Conservation (phyloP, 73 alveolate genomes). For the Stentor coeruleus region DNA sequence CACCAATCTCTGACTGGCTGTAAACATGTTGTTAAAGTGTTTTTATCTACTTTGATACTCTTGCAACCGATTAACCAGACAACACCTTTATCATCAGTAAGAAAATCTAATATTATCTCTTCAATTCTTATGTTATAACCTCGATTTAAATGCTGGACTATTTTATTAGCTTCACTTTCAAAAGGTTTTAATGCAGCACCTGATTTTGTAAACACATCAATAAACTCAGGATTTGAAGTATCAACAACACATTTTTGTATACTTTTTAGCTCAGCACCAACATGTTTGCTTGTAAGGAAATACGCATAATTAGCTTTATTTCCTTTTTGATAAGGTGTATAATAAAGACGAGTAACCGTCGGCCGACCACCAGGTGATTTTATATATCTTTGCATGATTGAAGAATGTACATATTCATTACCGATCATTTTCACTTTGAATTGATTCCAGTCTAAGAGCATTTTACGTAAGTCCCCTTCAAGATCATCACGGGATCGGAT, state of each 20-base stretch:
- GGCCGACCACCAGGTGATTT: slow-evolving; percentile 28
- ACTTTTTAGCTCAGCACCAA: background rate
- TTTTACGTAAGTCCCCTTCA: background rate
- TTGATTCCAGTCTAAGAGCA: background rate
- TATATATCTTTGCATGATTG: slow-evolving; percentile 22
- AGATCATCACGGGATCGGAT: slow-evolving; percentile 3
- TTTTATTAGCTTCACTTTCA: slow-evolving; percentile 19
- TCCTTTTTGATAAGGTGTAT: background rate
- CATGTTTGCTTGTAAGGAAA: background rate
- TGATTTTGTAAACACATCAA: slow-evolving; percentile 5
- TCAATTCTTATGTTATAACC: slow-evolving; percentile 23
- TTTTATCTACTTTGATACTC: background rate
- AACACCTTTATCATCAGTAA: slow-evolving; percentile 6
- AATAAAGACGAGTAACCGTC: slow-evolving; percentile 8
- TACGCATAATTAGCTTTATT: slow-evolving; percentile 30
- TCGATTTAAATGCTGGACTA: background rate
- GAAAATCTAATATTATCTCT: slow-evolving; percentile 10
- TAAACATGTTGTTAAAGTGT: background rate
- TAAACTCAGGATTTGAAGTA: background rate
- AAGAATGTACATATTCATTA: background rate
- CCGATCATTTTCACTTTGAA: slow-evolving; percentile 10
- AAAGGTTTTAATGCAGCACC: slow-evolving; percentile 1
- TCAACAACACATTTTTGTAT: slow-evolving; percentile 20
- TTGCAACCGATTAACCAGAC: slow-evolving; percentile 14
- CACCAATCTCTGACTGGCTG: slow-evolving; percentile 8